Base-by-base conservation (phyloP, 768 basidiomycete species). In the Podaxis sp. region DNA sequence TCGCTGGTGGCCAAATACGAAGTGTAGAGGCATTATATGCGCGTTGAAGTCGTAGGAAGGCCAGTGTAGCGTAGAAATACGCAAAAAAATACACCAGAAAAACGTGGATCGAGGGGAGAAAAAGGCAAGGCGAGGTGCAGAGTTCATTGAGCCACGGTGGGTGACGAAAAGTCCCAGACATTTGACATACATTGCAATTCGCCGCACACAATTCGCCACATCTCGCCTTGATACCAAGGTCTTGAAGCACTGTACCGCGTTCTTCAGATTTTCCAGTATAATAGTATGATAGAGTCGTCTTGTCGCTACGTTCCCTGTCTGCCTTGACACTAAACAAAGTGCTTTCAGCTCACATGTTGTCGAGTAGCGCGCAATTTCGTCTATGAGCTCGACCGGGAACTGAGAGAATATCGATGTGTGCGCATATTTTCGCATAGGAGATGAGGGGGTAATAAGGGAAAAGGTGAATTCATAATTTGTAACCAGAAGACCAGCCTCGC, bases 201-300 rank as follows among this genome's bases (percentile, higher is more conserved):
- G 44, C 15, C 39, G 52, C 22, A 63, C 56, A 26, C 42, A 59
- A 39, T 49, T 52, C 52, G 55, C 61, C 24, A 63, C 33, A n/a
- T 63, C 61, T 13, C 40, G 44, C 26, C 36, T 56, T 33, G 46
- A 22, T 15, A 7, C 55, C 46, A 63, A 24, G 1, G 54, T 63
- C 30, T n/a, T 26, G 30, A 63, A 40, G 54, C 61, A 63, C 15
- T 17, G 55, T 3, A 69, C 46, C 1, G 57, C 57, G 28, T 53
- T 22, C 30, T 38, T 53, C 26, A 38, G 51, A 13, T n/a, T 39
- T 9, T 57, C 30, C n/a, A 69, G 60, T 11, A 40, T 11, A 26
- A 69, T 57, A 17, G 61, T 54, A 30, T 61, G 63, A 52, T 69
- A 69, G 22, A 69, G 59, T 24, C 58, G 36, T 30, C 68, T 64